Percentiles rank a stretch among this genome's conserved stretches.
These are phyloP conservation scores for Cochlearia excelsa DNA, from an alignment of 345 rosid species.

Conservation along the genomic window DNA sequence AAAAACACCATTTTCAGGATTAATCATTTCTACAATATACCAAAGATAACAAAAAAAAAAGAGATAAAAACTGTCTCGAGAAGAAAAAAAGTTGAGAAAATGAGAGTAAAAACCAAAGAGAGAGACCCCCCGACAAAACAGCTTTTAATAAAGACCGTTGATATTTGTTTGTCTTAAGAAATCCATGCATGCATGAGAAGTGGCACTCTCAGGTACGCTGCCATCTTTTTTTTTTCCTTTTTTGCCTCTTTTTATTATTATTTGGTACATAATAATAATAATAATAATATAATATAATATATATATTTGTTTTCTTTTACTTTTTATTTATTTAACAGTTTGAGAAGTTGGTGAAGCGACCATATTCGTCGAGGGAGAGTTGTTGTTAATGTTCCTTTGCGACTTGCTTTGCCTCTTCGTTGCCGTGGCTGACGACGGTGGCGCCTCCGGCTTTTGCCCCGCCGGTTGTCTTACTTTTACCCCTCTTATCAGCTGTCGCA, in stretches of 20 bases:
- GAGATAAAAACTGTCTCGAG: background rate
- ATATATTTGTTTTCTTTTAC: background rate
- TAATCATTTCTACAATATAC: constrained; percentile 33
- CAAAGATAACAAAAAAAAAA: background rate
- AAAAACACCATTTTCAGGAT: constrained; percentile 29
- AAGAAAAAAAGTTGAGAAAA: constrained; percentile 3
- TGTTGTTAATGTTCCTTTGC: constrained; percentile 49
- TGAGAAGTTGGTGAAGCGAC: constrained; percentile 32
- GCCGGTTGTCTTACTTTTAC: constrained; percentile 85
- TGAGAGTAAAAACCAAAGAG: constrained; percentile 19
- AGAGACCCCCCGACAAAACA: constrained; percentile 16
- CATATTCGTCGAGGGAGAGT: constrained; percentile 40
- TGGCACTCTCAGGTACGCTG: constrained; percentile 32
- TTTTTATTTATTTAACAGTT: constrained; percentile 22
- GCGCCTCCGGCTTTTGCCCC: constrained; percentile 52
- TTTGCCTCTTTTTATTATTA: constrained; percentile 5
- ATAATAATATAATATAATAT: too few relatives aligned
- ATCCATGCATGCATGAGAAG: constrained; percentile 48
- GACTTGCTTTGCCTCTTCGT: constrained; percentile 62
- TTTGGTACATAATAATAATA: constrained; percentile 27
- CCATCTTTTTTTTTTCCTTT: constrained; percentile 5
- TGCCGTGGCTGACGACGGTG: constrained; percentile 23
- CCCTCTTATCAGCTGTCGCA: constrained; percentile 78
- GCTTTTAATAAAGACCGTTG: constrained; percentile 27
- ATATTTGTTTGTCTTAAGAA: constrained; percentile 29